Percentiles rank a stretch among this genome's conserved stretches.
These are phyloP conservation scores for Yamadazyma triangularis DNA, from an alignment of 1,139 yeast genomes.

Conservation along the genomic window DNA sequence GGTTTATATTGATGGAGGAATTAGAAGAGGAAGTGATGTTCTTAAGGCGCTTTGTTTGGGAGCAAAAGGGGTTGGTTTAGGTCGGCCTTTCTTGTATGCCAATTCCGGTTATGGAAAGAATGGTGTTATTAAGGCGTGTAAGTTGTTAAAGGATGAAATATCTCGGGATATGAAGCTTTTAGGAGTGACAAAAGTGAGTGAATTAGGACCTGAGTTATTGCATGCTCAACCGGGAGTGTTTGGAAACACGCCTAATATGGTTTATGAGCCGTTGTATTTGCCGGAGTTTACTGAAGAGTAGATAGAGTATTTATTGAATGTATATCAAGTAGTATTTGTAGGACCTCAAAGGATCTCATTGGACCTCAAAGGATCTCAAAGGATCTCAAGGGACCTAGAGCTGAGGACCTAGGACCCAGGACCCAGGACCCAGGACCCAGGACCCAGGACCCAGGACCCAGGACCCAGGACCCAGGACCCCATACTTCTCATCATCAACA, in stretches of 20 bases:
- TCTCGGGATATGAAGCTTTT: slow-evolving; percentile 42
- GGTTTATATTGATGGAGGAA: slow-evolving; percentile 48
- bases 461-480: too few relatives aligned
- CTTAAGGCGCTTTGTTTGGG: slow-evolving; percentile 49
- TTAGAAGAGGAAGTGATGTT: slow-evolving; percentile 47
- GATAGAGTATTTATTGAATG: too few relatives aligned
- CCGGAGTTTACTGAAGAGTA: slow-evolving; percentile 12
- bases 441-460: too few relatives aligned
- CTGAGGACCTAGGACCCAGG: too few relatives aligned
- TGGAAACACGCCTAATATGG: slow-evolving; percentile 8
- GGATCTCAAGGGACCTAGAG: too few relatives aligned
- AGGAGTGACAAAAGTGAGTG: slow-evolving; percentile 32
- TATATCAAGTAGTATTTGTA: too few relatives aligned
- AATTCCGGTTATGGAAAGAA: slow-evolving; percentile 45
- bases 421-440: too few relatives aligned
- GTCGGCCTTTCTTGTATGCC: slow-evolving; percentile 43
- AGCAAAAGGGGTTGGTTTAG: slow-evolving; percentile 51
- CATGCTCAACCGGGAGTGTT: slow-evolving; percentile 11
- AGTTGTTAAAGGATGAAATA: slow-evolving; percentile 41
- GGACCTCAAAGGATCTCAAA: too few relatives aligned
- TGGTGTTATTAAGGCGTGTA: slow-evolving; percentile 42
- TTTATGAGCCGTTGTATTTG: slow-evolving; percentile 12
- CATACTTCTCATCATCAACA: too few relatives aligned
- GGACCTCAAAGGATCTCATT: too few relatives aligned
- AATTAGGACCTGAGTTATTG: slow-evolving; percentile 24